Evolutionary conservation across 1,139 yeast genomes (phyloP), one percentile per base, ranked within the genome.

Genomic region (Sugiyamaella novakii): DNA sequence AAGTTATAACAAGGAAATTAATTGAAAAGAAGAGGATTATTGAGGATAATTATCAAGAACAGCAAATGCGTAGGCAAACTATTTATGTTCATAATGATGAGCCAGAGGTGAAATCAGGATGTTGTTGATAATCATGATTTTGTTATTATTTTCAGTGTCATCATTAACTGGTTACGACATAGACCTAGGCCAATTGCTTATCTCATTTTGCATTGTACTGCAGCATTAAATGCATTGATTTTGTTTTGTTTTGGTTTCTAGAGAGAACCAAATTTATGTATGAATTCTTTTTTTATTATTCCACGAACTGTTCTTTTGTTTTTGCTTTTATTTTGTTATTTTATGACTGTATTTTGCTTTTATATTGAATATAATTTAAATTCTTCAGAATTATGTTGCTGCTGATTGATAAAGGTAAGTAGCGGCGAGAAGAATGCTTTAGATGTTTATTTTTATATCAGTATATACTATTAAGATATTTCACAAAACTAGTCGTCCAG

Each of bases 81-180:
- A 54, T 64, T 21, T 64, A 63, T 50, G 58, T 64, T 43, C 68
- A 64, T 53, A 61, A 58, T 31, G 68, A 64, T 25, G 68, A 64
- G 36, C 61, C 60, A 7, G 65, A 63, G 51, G 56, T 58, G 24
- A 52, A 51, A 21, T 46, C 57, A 5, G 48, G 57, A 11, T 59
- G 66, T 47, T 62, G 65, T 43, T 62, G 50, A 44, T 24, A 11
- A n/a, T n/a, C n/a, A n/a, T n/a, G n/a, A n/a, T n/a, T n/a, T n/a
- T n/a, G n/a, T n/a, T n/a, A n/a, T n/a, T n/a, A n/a, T n/a, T n/a
- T n/a, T n/a, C n/a, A n/a, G n/a, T n/a, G n/a, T n/a, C n/a, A n/a
- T n/a, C n/a, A n/a, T n/a, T n/a, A n/a, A n/a, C n/a, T n/a, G n/a
- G n/a, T n/a, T n/a, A n/a, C n/a, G n/a, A n/a, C n/a, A n/a, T n/a